Percentiles rank a stretch among this genome's conserved stretches.
Conservation (phyloP, 495 filamentous ascomycete genomes). For the Xylaria scruposa region DNA sequence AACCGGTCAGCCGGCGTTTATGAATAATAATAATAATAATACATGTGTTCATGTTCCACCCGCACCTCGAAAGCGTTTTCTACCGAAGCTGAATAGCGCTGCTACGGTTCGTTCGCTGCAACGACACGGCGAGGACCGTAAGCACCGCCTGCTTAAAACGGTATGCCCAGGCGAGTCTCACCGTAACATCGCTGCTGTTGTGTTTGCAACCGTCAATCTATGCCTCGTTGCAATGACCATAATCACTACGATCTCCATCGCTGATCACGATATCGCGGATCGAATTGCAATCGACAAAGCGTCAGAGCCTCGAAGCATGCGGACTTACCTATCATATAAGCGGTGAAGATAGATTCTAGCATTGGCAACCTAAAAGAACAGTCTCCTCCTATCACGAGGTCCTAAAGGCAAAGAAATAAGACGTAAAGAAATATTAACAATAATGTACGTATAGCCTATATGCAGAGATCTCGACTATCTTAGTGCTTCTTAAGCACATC, state of each 20-base stretch:
- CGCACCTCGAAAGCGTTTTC: neutral
- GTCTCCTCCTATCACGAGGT: neutral
- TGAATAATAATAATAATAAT: neutral
- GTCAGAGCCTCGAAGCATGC: neutral
- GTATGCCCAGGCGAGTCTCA: slow-evolving; percentile 7
- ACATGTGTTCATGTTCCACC: slow-evolving; percentile 2
- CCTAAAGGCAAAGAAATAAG: neutral
- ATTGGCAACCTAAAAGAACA: neutral
- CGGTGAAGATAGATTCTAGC: neutral
- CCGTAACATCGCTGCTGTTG: neutral
- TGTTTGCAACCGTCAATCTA: neutral
- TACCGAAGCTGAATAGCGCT: slow-evolving; percentile 10
- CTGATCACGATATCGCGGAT: neutral
- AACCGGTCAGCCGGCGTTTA: neutral
- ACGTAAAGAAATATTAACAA: neutral
- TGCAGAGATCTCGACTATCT: neutral
- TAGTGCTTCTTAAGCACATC: neutral
- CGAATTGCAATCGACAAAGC: neutral
- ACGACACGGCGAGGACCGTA: neutral
- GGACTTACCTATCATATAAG: neutral
- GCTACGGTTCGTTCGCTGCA: neutral
- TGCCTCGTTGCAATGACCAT: neutral
- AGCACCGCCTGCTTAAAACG: neutral
- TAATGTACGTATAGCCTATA: neutral
- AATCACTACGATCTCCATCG: neutral